These are phyloP conservation scores for Cercospora nicotianae DNA, from an alignment of 2,329 filamentous ascomycete genomes.

Conservation along the genomic window DNA sequence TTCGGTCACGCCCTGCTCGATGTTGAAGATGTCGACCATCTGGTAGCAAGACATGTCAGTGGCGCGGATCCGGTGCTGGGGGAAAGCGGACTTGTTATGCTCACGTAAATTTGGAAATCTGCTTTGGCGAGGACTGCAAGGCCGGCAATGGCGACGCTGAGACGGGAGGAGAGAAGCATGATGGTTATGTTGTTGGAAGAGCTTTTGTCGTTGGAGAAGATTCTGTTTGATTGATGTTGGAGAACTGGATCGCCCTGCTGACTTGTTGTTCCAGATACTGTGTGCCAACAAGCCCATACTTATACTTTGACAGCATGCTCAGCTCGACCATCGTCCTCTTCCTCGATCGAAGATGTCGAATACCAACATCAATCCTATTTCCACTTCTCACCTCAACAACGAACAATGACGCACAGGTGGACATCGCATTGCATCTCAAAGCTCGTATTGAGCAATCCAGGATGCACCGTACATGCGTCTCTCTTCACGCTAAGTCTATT, in stretches of 20 bases:
- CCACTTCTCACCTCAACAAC: background rate
- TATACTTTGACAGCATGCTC: background rate
- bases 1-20: background rate
- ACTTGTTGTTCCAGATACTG: background rate
- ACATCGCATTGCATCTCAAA: background rate
- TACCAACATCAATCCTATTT: background rate
- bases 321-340: background rate
- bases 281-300: background rate
- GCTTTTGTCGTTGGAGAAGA: background rate
- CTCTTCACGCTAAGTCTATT: background rate
- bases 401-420: background rate
- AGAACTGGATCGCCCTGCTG: background rate
- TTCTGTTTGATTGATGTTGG: background rate
- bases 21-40: background rate
- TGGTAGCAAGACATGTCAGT: background rate
- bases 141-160: background rate
- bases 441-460: background rate
- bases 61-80: no score
- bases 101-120: background rate
- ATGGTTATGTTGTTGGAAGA: background rate
- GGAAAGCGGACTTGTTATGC: background rate
- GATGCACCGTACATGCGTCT: background rate
- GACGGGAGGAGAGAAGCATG: background rate
- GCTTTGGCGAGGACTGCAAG: background rate
- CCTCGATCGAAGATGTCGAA: background rate